These are phyloP conservation scores for Pyrenophora graminea DNA, from an alignment of 2,329 filamentous ascomycete species.

Conservation along the genomic window DNA sequence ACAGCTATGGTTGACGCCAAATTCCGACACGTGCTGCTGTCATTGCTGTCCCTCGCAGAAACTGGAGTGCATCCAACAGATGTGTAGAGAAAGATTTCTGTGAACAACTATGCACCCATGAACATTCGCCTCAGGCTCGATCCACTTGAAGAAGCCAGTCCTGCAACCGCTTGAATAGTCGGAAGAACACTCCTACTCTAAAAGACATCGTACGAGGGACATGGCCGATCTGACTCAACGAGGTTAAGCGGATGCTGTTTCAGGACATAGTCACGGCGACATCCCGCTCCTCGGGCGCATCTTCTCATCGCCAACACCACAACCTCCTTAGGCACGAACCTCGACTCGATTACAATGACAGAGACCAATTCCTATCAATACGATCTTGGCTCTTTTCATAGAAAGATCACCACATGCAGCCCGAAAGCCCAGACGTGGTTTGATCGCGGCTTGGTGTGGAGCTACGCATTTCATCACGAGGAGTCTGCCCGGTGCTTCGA, in stretches of 20 bases:
- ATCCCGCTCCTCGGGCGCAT: neutral
- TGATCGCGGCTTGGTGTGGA: conserved; percentile 72
- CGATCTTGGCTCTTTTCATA: conserved; percentile 63
- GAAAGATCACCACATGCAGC: conserved; percentile 59
- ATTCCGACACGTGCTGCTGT: too few relatives aligned
- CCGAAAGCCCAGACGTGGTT: conserved; percentile 67
- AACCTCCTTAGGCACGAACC: neutral
- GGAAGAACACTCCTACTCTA: too few relatives aligned
- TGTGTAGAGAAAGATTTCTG: too few relatives aligned
- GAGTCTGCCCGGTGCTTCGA: conserved; percentile 69
- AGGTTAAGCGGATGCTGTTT: neutral
- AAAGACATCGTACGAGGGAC: too few relatives aligned
- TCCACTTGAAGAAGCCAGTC: too few relatives aligned
- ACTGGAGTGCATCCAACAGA: too few relatives aligned
- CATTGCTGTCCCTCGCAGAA: too few relatives aligned
- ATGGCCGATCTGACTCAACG: too few relatives aligned
- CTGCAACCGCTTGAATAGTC: too few relatives aligned
- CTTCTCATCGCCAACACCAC: neutral
- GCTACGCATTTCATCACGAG: conserved; percentile 76
- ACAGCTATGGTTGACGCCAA: too few relatives aligned
- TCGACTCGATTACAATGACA: conserved; percentile 1
- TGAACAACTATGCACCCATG: too few relatives aligned
- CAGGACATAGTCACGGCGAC: neutral
- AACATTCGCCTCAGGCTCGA: too few relatives aligned
- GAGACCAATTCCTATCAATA: conserved; percentile 41